These are phyloP conservation scores for Sporisorium exsertum DNA, from an alignment of 1,284 basidiomycete genomes.

Conservation along the genomic window DNA sequence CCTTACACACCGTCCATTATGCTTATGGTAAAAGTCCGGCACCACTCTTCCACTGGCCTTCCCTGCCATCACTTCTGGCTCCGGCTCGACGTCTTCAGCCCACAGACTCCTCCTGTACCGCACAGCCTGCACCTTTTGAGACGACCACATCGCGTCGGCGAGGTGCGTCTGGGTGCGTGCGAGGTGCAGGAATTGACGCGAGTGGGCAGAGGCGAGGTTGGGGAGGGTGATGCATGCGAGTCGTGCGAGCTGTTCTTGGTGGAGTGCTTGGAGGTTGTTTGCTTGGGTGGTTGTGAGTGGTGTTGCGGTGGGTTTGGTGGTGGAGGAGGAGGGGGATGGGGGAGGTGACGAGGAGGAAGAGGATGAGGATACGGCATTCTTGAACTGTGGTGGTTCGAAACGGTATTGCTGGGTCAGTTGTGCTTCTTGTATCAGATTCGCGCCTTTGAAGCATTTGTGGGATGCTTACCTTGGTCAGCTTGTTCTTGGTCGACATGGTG, in stretches of 20 bases:
- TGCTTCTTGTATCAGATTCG: background rate
- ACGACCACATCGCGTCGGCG: slow-evolving; percentile 21
- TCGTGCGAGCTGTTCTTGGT: slow-evolving; percentile 40
- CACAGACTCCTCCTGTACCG: slow-evolving; percentile 21
- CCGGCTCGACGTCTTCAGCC: slow-evolving; percentile 32
- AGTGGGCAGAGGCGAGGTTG: slow-evolving; percentile 32
- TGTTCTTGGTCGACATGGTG: slow-evolving; percentile 27
- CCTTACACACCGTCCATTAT: slow-evolving; percentile 22
- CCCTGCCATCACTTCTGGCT: background rate
- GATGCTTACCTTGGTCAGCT: slow-evolving; percentile 21
- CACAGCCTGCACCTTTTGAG: slow-evolving; percentile 11
- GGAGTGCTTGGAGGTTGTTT: slow-evolving; percentile 29
- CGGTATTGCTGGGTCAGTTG: background rate
- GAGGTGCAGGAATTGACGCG: slow-evolving; percentile 28
- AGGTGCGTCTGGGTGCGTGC: slow-evolving; percentile 6
- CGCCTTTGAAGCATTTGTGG: background rate
- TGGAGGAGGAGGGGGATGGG: slow-evolving; percentile 2
- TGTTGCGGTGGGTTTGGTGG: slow-evolving; percentile 3
- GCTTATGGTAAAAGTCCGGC: slow-evolving; percentile 36
- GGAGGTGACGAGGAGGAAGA: slow-evolving; percentile 5
- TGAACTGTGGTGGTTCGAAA: slow-evolving; percentile 13
- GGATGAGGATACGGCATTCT: slow-evolving; percentile 28
- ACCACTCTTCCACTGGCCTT: slow-evolving; percentile 4
- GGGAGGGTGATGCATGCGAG: slow-evolving; percentile 23
- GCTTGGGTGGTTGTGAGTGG: slow-evolving; percentile 11